Conservation (phyloP, 1,284 basidiomycete genomes). For the Omphalotus olearius region DNA sequence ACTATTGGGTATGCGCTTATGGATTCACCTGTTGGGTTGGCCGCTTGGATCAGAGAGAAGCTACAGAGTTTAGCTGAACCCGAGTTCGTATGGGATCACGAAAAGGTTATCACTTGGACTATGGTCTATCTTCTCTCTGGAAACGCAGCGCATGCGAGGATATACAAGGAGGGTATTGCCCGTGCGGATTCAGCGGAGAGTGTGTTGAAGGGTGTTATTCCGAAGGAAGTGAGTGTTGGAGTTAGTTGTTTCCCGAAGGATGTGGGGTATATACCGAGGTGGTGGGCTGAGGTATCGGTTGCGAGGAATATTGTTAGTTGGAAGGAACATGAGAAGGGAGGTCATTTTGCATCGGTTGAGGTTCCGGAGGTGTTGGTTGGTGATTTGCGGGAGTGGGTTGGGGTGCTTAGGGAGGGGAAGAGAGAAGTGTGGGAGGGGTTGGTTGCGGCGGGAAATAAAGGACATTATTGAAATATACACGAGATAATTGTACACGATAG, state of each 20-base stretch:
- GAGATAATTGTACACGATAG: too few relatives aligned
- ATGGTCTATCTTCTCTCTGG: slow-evolving; percentile 17
- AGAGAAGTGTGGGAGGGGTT: slow-evolving; percentile 11
- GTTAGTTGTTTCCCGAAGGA: slow-evolving; percentile 17
- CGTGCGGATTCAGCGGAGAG: slow-evolving; percentile 16
- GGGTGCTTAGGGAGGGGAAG: slow-evolving; percentile 1
- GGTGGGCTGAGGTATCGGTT: slow-evolving; percentile 26
- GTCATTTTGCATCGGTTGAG: slow-evolving; percentile 14
- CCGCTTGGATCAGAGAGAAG: slow-evolving; percentile 20
- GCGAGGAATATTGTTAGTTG: slow-evolving; percentile 27
- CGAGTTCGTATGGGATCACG: slow-evolving; percentile 13
- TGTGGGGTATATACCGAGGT: slow-evolving; percentile 24
- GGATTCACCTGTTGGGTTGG: slow-evolving; percentile 19
- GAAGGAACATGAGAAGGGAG: slow-evolving; percentile 23
- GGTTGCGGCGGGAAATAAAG: slow-evolving; percentile 5
- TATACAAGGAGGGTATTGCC: slow-evolving; percentile 24
- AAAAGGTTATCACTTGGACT: slow-evolving; percentile 16
- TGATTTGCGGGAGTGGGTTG: slow-evolving; percentile 11
- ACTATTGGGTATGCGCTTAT: slow-evolving; percentile 16
- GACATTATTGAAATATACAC: background rate
- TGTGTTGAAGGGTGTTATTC: slow-evolving; percentile 7
- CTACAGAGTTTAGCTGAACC: slow-evolving; percentile 13
- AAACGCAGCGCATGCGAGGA: slow-evolving; percentile 23
- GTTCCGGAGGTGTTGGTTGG: slow-evolving; percentile 9
- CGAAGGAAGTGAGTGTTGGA: slow-evolving; percentile 22